Base-by-base conservation (phyloP, 192 early-diverging fungal genomes). In the Pilaira anomala region DNA sequence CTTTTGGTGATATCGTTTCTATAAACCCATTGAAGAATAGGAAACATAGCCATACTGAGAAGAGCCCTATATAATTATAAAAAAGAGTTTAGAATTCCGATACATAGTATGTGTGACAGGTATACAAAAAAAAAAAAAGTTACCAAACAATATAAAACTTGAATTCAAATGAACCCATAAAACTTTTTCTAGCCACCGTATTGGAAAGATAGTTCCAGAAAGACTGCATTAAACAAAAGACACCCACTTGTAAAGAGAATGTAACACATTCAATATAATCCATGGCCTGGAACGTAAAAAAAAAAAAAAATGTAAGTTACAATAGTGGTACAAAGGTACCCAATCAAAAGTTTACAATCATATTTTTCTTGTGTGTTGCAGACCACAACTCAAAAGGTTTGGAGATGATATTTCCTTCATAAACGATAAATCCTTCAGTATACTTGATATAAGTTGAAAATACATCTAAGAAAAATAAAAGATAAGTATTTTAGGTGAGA, bases 191-290 rank as follows among this genome's bases (percentile, higher is more conserved):
- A 1, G 63, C 68, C 21, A 74, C 69, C 11, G 63, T 65, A 30
- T 65, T 62, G 1, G 63, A 62, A 13, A 70, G 63, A 58, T 74
- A 74, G 44, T 69, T 66, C 72, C 72, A 74, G 45, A 74, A 74
- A 19, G 68, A 70, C 49, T 74, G 72, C 29, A 74, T 56, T n/a
- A 74, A 39, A 19, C 56, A 74, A 21, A 74, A 70, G 0, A 60
- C 53, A 22, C 63, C 52, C 6, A 63, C 69, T 57, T 49, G 53
- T 8, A 66, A 19, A 16, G 62, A 71, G 19, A 71, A 68, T 3
- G 66, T 62, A 7, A 68, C 59, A 11, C 66, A 62, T 45, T 62
- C 60, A 19, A 68, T 52, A 36, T 68, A 68, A 30, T 68, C 59
- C 51, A 68, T 68, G 9, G 41, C 29, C 66, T 68, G 24, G 2